Base-by-base conservation (phyloP, 1,284 basidiomycete species). In the Rhizoctonia solani region DNA sequence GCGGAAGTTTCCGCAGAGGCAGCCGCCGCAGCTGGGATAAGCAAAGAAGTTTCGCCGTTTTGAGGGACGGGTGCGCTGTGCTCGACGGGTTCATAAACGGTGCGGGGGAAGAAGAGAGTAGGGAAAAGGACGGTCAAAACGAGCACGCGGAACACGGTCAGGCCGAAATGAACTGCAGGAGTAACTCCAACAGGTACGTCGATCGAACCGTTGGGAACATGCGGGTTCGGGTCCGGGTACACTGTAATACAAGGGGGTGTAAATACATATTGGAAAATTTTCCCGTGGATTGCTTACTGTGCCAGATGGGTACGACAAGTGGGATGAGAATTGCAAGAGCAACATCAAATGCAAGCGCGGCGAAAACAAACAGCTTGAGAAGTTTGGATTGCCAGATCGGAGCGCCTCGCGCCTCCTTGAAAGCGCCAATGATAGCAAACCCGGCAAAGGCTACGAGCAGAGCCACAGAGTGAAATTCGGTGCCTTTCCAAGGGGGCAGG, bases 331-430 rank as follows among this genome's bases (percentile, higher is more conserved):
- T 78, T 14, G 84, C 81, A 56, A 87, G 81, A 8, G 79, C 81
- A 49, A 87, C 77, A 73, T 91, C 89, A 39, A 89, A 75, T 6
- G 75, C 77, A 55, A 89, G 74, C 30, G 88, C 81, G 44, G 79
- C 69, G 25, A 80, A 75, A 30, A 89, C 76, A 66, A 82, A 81
- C 16, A 77, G 59, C 74, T 82, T 89, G 70, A 90, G 75, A 41
- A 86, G 81, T 69, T 75, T 83, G 71, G 85, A 74, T 32, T 81
- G 82, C 90, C 90, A 92, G 30, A 91, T 84, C 46, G 85, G 79
- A 41, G 87, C 81, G 37, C 88, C 88, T 30, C 84, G 81, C 56
- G 89, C 77, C 68, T 91, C 88, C 76, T 91, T 90, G 84, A 86
- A 91, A 4, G 87, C 82, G 11, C 88, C 88, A 27, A 91, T 77